Evolutionary conservation across 306 rosid species (phyloP), one percentile per base, ranked within the genome.

Genomic region (Glycine latifolia): DNA sequence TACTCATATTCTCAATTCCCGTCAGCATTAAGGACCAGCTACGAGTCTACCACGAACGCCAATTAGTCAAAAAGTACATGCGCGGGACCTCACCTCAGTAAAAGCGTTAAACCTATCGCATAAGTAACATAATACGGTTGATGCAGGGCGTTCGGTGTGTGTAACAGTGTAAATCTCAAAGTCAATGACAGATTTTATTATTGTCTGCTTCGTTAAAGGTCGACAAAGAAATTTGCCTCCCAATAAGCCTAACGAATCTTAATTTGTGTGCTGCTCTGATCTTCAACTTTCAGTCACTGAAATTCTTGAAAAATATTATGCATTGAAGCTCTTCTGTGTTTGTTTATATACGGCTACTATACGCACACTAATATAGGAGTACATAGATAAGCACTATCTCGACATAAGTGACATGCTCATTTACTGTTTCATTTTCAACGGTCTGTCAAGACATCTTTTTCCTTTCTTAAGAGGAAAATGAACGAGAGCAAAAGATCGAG

Each of bases 201-300:
- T 47, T 48, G 17, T 26, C 31, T 20, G 43, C 3, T 70, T 68
- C 26, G 59, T 70, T 70, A 13, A 26, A 70, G 11, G 44, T 70
- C 10, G 44, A 70, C 59, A 20, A 13, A 48, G 7, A 70, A 47
- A 48, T 70, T 70, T 48, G 75, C 43, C 56, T 20, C 75, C 75
- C 75, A 46, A 69, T 69, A 69, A 17, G 0, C 43, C 6, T 47
- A 26, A 46, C 9, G 0, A 69, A 69, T 17, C 75, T 44, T 69
- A 47, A 46, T 37, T 66, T 66, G 7, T 69, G 58, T 67, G 53
- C 33, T 62, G n/a, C 43, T 9, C 50, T 65, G 20, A 65, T 65
- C 39, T 59, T 59, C 66, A 2, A 9, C 67, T 13, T 65, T 14
- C 70, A 37, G 46, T 62, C 68, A 62, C 68, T 62, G 68, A 62